Conservation (phyloP, 495 filamentous ascomycete genomes). For the Bombardia bombarda region DNA sequence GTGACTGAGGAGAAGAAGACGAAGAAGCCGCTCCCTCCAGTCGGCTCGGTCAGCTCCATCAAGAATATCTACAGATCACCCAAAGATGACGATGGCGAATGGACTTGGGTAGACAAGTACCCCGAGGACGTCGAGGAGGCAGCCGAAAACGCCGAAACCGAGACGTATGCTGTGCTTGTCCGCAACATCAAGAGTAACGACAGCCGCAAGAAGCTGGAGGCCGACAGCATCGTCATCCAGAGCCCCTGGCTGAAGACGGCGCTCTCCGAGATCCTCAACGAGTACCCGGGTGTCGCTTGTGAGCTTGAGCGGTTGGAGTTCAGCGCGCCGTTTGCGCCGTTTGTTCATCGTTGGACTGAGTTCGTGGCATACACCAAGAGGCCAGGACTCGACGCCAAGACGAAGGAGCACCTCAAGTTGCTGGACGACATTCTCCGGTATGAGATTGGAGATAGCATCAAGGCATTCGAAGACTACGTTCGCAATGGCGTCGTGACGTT, state of each 20-base stretch:
- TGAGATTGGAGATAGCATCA: slow-evolving; percentile 51
- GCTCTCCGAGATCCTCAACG: slow-evolving; percentile 46
- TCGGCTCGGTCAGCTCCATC: slow-evolving; percentile 25
- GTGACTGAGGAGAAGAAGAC: slow-evolving; percentile 11
- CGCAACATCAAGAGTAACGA: slow-evolving; percentile 33
- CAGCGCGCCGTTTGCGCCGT: slow-evolving; percentile 49
- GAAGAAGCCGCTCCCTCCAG: slow-evolving; percentile 8
- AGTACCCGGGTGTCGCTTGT: slow-evolving; percentile 58
- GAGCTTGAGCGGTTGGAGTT: slow-evolving; percentile 54
- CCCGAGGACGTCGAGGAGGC: slow-evolving; percentile 28
- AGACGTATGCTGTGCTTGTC: slow-evolving; percentile 24
- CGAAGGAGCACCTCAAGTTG: slow-evolving; percentile 49
- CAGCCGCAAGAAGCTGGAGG: slow-evolving; percentile 50
- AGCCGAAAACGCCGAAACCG: slow-evolving; percentile 30
- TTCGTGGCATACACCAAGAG: slow-evolving; percentile 39
- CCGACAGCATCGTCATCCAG: slow-evolving; percentile 59
- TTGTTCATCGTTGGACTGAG: slow-evolving; percentile 59
- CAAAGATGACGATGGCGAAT: slow-evolving; percentile 24
- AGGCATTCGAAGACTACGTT: slow-evolving; percentile 49
- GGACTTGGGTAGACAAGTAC: slow-evolving; percentile 33
- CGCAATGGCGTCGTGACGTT: slow-evolving; percentile 52
- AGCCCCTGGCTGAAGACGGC: slow-evolving; percentile 53
- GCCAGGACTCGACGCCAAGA: slow-evolving; percentile 38
- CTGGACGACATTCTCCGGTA: slow-evolving; percentile 47
- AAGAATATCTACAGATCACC: slow-evolving; percentile 32